Percentiles rank a stretch among this genome's conserved stretches.
phyloP scores from a whole-genome alignment of 768 basidiomycete species.

The Russula dissimulans region DNA sequence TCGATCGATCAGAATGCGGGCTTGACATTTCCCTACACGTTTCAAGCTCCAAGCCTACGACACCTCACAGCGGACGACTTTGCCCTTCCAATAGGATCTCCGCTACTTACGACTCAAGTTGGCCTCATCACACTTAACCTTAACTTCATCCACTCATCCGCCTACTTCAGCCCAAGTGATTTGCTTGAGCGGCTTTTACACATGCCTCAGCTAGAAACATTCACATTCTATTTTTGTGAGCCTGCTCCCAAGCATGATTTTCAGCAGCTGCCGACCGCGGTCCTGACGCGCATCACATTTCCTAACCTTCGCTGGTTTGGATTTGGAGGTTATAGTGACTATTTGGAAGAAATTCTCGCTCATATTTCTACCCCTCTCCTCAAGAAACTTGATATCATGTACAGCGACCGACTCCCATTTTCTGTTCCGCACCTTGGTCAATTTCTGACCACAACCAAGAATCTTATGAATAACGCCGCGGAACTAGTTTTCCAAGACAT shows the following conservation, averaged over 20 bases:
- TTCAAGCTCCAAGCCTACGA: no score
- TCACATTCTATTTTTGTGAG: background rate
- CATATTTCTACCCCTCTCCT: background rate
- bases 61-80: no score
- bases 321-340: background rate
- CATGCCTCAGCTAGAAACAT: background rate
- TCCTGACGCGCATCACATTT: background rate
- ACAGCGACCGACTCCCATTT: background rate
- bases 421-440: background rate
- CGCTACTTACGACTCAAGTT: background rate
- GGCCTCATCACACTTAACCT: background rate
- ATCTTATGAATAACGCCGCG: background rate
- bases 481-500: background rate
- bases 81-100: background rate
- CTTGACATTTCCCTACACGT: no score
- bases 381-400: background rate
- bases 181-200: background rate
- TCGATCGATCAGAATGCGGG: no score
- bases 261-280: background rate
- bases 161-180: background rate
- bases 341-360: background rate
- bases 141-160: background rate
- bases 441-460: background rate
- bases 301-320: background rate
- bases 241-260: background rate